phyloP scores from a whole-genome alignment of 176 grass and related monocot species.

The Lolium rigidum region DNA sequence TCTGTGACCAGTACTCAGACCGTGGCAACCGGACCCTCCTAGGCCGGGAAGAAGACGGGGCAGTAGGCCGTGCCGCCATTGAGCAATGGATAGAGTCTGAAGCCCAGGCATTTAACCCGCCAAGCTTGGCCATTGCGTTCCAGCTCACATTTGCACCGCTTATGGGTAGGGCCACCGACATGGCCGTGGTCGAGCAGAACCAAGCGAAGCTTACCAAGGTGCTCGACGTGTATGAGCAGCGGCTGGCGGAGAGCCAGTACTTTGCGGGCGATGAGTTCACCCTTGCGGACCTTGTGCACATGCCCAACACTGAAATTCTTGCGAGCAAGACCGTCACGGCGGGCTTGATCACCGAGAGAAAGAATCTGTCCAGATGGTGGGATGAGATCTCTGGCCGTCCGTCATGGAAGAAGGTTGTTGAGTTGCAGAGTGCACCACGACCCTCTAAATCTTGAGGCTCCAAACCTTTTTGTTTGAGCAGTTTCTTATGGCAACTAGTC shows the following conservation, averaged over 20 bases:
- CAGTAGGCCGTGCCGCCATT: slow-evolving; percentile 57
- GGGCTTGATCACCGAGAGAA: slow-evolving; percentile 58
- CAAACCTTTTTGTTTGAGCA: not conserved
- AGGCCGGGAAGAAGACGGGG: slow-evolving; percentile 66
- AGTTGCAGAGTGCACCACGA: slow-evolving; percentile 56
- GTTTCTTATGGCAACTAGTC: slow-evolving; percentile 24
- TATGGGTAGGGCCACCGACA: slow-evolving; percentile 66
- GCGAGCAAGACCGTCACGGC: slow-evolving; percentile 52
- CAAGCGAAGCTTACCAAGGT: slow-evolving; percentile 80
- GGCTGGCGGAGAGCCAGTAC: slow-evolving; percentile 71
- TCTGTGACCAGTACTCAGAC: slow-evolving; percentile 75
- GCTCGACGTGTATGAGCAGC: slow-evolving; percentile 77
- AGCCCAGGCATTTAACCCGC: slow-evolving; percentile 79
- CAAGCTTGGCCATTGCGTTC: slow-evolving; percentile 73
- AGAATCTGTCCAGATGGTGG: slow-evolving; percentile 91
- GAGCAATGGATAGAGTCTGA: slow-evolving; percentile 94
- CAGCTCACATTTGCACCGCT: slow-evolving; percentile 74
- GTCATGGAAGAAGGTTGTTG: slow-evolving; percentile 75
- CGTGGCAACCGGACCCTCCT: slow-evolving; percentile 61
- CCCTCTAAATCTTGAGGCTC: slow-evolving; percentile 48
- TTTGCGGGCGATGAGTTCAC: slow-evolving; percentile 82
- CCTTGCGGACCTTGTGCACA: slow-evolving; percentile 76
- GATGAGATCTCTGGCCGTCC: slow-evolving; percentile 68
- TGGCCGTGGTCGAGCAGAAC: slow-evolving; percentile 63
- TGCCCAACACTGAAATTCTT: slow-evolving; percentile 77